Evolutionary conservation across 371 early-diverging fungal species (phyloP).

Genomic region (Nematocida parisii): DNA sequence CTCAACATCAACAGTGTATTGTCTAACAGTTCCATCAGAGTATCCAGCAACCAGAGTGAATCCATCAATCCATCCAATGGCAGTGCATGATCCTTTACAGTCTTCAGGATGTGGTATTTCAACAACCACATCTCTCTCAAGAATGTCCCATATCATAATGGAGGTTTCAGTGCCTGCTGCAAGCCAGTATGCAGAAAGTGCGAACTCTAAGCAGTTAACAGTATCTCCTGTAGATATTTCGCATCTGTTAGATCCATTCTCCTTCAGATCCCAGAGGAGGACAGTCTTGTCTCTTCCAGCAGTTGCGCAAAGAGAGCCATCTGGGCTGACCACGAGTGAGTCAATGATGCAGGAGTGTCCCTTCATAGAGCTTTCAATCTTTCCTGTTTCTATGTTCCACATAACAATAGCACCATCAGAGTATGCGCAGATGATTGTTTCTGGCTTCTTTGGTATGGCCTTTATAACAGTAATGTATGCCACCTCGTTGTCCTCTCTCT

Average conservation of each 20-base stretch:
- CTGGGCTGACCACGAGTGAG: constrained; percentile 94
- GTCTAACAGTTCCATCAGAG: constrained; percentile 84
- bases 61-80: constrained; percentile 94
- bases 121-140: constrained; percentile 87
- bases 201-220: constrained; percentile 92
- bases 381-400: constrained; percentile 93
- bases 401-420: constrained; percentile 93
- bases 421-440: constrained; percentile 60
- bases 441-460: constrained; percentile 61
- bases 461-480: constrained; percentile 61
- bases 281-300: constrained; percentile 96
- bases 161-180: constrained; percentile 88
- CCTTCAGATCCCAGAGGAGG: constrained; percentile 98
- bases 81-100: constrained; percentile 73
- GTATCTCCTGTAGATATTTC: constrained; percentile 86
- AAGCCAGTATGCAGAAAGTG: constrained; percentile 98
- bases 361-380: constrained; percentile 92
- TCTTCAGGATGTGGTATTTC: constrained; percentile 83
- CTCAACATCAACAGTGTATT: constrained; percentile 55
- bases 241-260: constrained; percentile 88
- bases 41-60: constrained; percentile 92
- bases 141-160: constrained; percentile 98
- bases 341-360: constrained; percentile 93
- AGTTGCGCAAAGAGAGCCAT: constrained; percentile 97
- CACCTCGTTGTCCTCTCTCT: constrained; percentile 55